Conservation (phyloP, 2,329 filamentous ascomycete species). For the Tolypocladium ophioglossoides region DNA sequence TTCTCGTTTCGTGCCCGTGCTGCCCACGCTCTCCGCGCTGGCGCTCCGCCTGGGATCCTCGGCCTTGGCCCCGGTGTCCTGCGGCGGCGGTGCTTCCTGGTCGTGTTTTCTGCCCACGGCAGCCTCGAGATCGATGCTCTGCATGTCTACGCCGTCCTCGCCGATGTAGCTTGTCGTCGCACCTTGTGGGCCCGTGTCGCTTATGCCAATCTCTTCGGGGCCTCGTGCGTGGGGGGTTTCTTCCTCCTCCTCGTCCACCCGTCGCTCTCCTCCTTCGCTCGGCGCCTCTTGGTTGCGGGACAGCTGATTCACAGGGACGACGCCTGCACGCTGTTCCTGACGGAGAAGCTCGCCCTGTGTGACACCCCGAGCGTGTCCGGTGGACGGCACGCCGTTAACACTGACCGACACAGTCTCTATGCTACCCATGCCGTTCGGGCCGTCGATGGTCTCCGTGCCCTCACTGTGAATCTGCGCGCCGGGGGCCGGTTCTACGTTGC, state of each 20-base stretch:
- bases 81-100: constrained; percentile 5
- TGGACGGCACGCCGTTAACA: constrained; percentile 56
- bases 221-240: constrained; percentile 74
- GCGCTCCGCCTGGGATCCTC: constrained; percentile 16
- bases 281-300: constrained; percentile 27
- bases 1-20: constrained; percentile 41
- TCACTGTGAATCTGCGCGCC: constrained; percentile 51
- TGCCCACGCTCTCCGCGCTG: constrained; percentile 11
- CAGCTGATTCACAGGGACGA: constrained; percentile 59
- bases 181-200: constrained; percentile 71
- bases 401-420: constrained; percentile 74
- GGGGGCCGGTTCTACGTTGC: constrained; percentile 12
- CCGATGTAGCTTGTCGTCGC: constrained; percentile 28
- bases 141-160: constrained; percentile 34
- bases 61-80: constrained; percentile 11
- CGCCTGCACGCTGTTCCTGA: constrained; percentile 76
- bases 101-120: constrained; percentile 45
- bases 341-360: constrained; percentile 77
- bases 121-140: constrained; percentile 49
- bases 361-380: constrained; percentile 42
- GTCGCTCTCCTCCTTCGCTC: constrained; percentile 10
- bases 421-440: constrained; percentile 66
- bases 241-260: constrained; percentile 39
- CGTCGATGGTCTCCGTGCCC: constrained; percentile 70
- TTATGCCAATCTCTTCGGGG: constrained; percentile 72